Conservation (phyloP, 331 rosid genomes). For the Cydonia oblonga region DNA sequence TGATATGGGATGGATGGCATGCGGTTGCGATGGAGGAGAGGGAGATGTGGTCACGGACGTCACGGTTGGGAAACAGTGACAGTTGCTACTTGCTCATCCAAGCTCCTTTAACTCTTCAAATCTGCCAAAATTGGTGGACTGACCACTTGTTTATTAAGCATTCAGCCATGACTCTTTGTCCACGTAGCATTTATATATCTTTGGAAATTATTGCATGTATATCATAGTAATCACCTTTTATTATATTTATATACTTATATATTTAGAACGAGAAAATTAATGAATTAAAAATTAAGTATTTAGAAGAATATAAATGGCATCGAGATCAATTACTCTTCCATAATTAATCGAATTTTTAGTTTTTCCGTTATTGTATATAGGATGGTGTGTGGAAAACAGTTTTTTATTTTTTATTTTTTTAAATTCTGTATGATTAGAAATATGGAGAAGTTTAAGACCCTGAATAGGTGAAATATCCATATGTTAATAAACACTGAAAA, state of each 20-base stretch:
- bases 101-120: background rate
- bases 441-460: background rate
- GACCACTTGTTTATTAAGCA: background rate
- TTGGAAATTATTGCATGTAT: background rate
- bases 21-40: background rate
- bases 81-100: constrained; percentile 4
- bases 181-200: background rate
- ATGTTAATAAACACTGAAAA: background rate
- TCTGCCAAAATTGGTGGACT: constrained; percentile 1
- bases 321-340: background rate
- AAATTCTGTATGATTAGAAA: too few relatives aligned
- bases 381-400: too few relatives aligned
- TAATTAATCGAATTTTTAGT: too few relatives aligned
- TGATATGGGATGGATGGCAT: background rate
- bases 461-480: background rate
- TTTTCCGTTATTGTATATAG: too few relatives aligned
- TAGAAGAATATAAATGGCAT: background rate
- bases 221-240: background rate
- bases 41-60: constrained; percentile 24
- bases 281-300: too few relatives aligned
- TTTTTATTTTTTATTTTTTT: too few relatives aligned
- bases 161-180: background rate
- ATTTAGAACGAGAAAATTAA: too few relatives aligned
- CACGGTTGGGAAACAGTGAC: constrained; percentile 13
- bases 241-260: too few relatives aligned